Percentiles rank a stretch among this genome's conserved stretches.
phyloP scores from a whole-genome alignment of 108 stramenopile genomes.

The Stephanodiscus minutulus region DNA sequence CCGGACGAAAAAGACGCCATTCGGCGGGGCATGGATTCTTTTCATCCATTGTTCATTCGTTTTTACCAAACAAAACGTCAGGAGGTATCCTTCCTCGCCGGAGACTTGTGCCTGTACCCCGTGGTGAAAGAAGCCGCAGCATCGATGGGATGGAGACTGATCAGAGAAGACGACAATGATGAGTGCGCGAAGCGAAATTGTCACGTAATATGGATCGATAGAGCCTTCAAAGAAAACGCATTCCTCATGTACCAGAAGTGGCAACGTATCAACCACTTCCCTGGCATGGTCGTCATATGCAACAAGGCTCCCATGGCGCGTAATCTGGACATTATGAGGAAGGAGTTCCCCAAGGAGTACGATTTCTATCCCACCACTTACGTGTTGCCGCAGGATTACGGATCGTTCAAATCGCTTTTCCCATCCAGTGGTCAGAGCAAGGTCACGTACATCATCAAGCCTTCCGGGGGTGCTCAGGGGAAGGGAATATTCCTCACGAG shows the following conservation, averaged over 20 bases:
- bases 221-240: constrained; percentile 58
- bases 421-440: constrained; percentile 56
- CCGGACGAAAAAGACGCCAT: no score
- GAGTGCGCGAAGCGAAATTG: constrained; percentile 48
- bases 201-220: constrained; percentile 79
- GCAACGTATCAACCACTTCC: constrained; percentile 86
- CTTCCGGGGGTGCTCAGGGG: constrained; percentile 78
- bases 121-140: constrained; percentile 40
- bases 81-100: constrained; percentile 46
- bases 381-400: constrained; percentile 61
- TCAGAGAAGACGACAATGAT: constrained; percentile 39
- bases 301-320: constrained; percentile 78
- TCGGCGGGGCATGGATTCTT: not conserved
- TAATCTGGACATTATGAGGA: constrained; percentile 74
- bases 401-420: constrained; percentile 63
- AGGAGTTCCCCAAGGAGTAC: constrained; percentile 73
- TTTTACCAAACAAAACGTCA: no score
- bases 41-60: no score
- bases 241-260: constrained; percentile 63
- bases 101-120: constrained; percentile 49
- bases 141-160: constrained; percentile 49
- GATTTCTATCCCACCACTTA: constrained; percentile 79
- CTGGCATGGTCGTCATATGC: constrained; percentile 84
- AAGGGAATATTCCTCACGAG: constrained; percentile 77
- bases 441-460: constrained; percentile 79